Conservation (phyloP, 208 protist genomes). For the Acanthamoeba sp. region DNA sequence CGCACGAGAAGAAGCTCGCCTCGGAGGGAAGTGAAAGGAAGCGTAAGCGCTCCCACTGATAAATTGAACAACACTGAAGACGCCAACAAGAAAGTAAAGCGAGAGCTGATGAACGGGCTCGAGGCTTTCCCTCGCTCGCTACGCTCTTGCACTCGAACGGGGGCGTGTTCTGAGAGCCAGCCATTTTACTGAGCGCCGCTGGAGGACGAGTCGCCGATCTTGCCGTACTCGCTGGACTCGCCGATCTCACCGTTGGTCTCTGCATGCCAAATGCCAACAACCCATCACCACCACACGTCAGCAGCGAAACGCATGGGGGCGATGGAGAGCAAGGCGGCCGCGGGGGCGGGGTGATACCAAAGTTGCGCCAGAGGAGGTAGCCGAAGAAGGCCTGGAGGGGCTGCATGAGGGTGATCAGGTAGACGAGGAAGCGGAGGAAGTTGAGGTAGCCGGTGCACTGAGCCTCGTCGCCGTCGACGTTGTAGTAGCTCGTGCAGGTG, state of each 20-base stretch:
- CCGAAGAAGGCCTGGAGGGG: slow-evolving; percentile 36
- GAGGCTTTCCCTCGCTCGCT: too few species aligned
- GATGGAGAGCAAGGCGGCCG: too few species aligned
- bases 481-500: background rate
- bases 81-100: too few species aligned
- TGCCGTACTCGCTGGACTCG: slow-evolving; percentile 16
- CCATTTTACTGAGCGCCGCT: background rate
- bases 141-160: too few species aligned
- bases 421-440: slow-evolving; percentile 66
- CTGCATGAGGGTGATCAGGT: background rate
- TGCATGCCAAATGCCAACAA: background rate
- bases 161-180: too few species aligned
- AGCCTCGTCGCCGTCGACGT: background rate
- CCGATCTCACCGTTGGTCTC: background rate
- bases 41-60: too few species aligned
- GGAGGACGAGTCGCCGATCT: slow-evolving; percentile 34
- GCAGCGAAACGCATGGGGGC: too few species aligned
- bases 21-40: too few species aligned
- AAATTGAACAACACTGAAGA: too few species aligned
- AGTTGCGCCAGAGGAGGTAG: slow-evolving; percentile 27
- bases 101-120: too few species aligned
- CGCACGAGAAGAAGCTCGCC: too few species aligned
- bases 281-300: background rate
- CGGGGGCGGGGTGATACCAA: background rate
- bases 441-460: slow-evolving; percentile 61